Evolutionary conservation across 108 stramenopile genomes (phyloP).

Genomic region (Conticribra guillardii): DNA sequence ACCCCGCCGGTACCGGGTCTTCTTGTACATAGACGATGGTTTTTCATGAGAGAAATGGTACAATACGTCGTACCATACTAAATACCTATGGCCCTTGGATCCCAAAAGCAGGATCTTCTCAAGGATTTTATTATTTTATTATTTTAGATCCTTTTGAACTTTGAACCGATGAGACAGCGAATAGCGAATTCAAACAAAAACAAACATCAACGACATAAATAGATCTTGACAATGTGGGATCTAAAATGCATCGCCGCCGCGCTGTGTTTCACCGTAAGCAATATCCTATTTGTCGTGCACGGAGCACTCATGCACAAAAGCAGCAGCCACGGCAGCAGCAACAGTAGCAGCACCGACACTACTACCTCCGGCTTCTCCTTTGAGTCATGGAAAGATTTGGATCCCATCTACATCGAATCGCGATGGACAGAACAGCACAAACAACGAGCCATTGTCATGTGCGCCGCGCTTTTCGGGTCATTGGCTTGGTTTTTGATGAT

Average conservation of each 20-base stretch:
- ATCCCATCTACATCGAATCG: constrained; percentile 62
- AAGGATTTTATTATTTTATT: no score
- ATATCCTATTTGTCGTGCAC: constrained; percentile 31
- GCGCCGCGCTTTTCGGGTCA: constrained; percentile 46
- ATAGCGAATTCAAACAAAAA: no score
- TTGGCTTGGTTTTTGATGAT: constrained; percentile 73
- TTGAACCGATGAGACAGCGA: no score
- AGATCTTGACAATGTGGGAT: constrained; percentile 31
- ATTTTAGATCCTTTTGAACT: no score
- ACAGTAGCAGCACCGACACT: background rate
- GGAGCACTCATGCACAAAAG: background rate
- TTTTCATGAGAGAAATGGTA: no score
- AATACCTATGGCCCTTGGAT: no score
- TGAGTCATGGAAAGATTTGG: constrained; percentile 48
- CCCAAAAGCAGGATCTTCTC: no score
- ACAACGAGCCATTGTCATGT: constrained; percentile 17
- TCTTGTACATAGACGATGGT: no score
- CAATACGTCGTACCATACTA: no score
- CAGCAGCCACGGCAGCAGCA: background rate
- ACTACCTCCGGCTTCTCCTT: constrained; percentile 12
- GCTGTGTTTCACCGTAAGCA: constrained; percentile 27
- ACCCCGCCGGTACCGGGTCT: no score
- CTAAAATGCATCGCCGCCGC: constrained; percentile 42
- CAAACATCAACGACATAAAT: no score
- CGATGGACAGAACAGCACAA: constrained; percentile 48